Percentiles rank a stretch among this genome's conserved stretches.
Evolutionary conservation across 495 filamentous ascomycete species (phyloP).

Genomic region (Penicillium daleae): DNA sequence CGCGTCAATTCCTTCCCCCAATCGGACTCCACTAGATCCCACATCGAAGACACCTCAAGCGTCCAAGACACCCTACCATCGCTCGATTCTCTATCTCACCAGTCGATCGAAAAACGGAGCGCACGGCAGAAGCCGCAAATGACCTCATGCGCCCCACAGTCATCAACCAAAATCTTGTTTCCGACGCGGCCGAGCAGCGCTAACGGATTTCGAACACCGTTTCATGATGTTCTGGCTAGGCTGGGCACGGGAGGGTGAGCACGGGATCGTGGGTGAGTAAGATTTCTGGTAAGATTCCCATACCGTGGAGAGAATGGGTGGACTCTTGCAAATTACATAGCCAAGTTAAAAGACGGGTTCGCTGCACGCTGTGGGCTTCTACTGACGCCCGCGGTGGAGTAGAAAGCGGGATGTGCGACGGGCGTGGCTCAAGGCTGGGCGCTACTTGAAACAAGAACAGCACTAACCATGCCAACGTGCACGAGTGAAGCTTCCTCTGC

Average conservation of each 20-base stretch:
- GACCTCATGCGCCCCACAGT: constrained; percentile 30
- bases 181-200: constrained; percentile 7
- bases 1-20: background rate
- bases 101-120: constrained; percentile 25
- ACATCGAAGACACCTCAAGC: background rate
- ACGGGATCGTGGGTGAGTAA: background rate
- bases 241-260: background rate
- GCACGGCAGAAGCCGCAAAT: constrained; percentile 32
- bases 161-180: constrained; percentile 28
- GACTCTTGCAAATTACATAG: background rate
- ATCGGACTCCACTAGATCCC: constrained; percentile 5
- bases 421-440: constrained; percentile 9
- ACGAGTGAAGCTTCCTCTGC: background rate
- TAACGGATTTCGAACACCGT: background rate
- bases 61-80: background rate
- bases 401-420: background rate
- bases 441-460: constrained; percentile 15
- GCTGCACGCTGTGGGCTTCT: background rate
- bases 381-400: constrained; percentile 1
- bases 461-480: background rate
- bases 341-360: background rate
- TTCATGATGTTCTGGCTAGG: constrained; percentile 6
- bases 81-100: constrained; percentile 1
- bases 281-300: too few relatives aligned
- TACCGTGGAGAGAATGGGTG: background rate